Conservation (phyloP, 768 basidiomycete genomes). For the Dictyophora rubrovolvata region DNA sequence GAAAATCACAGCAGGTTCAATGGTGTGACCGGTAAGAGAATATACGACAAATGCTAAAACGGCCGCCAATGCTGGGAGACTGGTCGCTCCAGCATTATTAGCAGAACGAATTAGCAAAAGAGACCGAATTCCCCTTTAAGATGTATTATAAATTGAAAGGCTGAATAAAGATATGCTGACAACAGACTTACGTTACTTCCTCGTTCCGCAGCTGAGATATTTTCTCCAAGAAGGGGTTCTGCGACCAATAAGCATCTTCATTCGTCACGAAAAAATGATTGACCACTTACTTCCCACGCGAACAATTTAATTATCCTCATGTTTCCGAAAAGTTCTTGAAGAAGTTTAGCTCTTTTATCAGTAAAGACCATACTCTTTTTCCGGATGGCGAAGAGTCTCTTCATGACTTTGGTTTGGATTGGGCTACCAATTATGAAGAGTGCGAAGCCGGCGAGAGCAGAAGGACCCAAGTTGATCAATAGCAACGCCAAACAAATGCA, state of each 20-base stretch:
- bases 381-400: slow-evolving; percentile 55
- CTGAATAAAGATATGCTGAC: slow-evolving; percentile 5
- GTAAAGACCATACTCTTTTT: slow-evolving; percentile 61
- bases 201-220: slow-evolving; percentile 58
- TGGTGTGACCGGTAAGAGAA: slow-evolving; percentile 54
- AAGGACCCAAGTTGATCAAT: slow-evolving; percentile 58
- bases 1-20: slow-evolving; percentile 68
- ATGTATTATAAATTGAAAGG: slow-evolving; percentile 1
- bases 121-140: slow-evolving; percentile 48
- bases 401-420: slow-evolving; percentile 64
- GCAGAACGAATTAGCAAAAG: slow-evolving; percentile 57
- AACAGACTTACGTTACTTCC: slow-evolving; percentile 55
- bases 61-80: slow-evolving; percentile 69
- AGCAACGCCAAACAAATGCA: slow-evolving; percentile 67
- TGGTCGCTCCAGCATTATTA: slow-evolving; percentile 58
- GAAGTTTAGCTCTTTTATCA: slow-evolving; percentile 78
- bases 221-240: slow-evolving; percentile 58
- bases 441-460: slow-evolving; percentile 44
- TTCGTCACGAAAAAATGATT: background rate
- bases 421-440: slow-evolving; percentile 66
- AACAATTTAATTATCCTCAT: slow-evolving; percentile 94
- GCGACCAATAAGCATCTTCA: slow-evolving; percentile 23
- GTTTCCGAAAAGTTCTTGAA: slow-evolving; percentile 82
- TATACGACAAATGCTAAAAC: slow-evolving; percentile 64
- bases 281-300: slow-evolving; percentile 55